Evolutionary conservation across 495 filamentous ascomycete genomes (phyloP).

Genomic region (Friedmanniomyces endolithicus): DNA sequence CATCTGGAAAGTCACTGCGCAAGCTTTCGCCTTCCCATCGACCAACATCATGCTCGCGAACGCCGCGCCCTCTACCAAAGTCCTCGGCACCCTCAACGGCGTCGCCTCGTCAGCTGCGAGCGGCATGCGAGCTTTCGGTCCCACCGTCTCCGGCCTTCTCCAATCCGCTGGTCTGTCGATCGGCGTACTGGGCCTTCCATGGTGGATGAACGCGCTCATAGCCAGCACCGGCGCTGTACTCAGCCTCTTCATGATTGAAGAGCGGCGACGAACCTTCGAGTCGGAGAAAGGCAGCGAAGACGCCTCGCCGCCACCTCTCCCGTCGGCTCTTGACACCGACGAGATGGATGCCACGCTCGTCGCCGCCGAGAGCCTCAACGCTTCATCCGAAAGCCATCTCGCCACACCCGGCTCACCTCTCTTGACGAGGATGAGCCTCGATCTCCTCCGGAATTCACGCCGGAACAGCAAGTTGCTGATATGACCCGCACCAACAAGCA

Average conservation of each 20-base stretch:
- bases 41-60: slow-evolving; percentile 77
- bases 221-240: slow-evolving; percentile 57
- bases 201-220: slow-evolving; percentile 78
- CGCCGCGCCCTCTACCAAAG: slow-evolving; percentile 62
- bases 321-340: slow-evolving; percentile 9
- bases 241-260: slow-evolving; percentile 34
- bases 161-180: slow-evolving; percentile 66
- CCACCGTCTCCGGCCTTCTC: slow-evolving; percentile 72
- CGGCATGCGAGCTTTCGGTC: slow-evolving; percentile 73
- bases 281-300: slow-evolving; percentile 8
- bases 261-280: slow-evolving; percentile 7
- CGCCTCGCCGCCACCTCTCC: background rate
- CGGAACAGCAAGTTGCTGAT: slow-evolving; percentile 4
- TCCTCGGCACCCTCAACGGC: slow-evolving; percentile 84
- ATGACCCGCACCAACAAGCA: background rate
- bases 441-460: slow-evolving; percentile 13
- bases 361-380: slow-evolving; percentile 14
- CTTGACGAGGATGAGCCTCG: slow-evolving; percentile 13
- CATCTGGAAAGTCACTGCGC: slow-evolving; percentile 77
- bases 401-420: slow-evolving; percentile 15
- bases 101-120: slow-evolving; percentile 85
- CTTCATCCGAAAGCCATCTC: slow-evolving; percentile 8
- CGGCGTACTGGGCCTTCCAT: slow-evolving; percentile 75
- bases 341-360: slow-evolving; percentile 14
- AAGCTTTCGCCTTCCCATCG: slow-evolving; percentile 74